These are phyloP conservation scores for Teratosphaeria zuluensis DNA, from an alignment of 2,329 filamentous ascomycete species.

Conservation along the genomic window DNA sequence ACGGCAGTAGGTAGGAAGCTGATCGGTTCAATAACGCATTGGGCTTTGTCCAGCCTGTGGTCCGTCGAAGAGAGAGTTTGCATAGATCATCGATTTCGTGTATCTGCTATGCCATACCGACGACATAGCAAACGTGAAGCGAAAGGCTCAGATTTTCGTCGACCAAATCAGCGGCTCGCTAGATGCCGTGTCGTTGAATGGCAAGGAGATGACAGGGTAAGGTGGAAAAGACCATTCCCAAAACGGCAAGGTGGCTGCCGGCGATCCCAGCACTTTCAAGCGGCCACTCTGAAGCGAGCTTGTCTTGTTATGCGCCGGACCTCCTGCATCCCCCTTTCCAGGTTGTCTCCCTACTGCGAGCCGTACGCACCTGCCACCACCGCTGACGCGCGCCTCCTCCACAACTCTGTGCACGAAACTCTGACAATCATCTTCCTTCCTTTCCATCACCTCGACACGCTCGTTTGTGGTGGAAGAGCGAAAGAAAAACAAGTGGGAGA, in stretches of 20 bases:
- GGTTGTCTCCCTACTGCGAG: background rate
- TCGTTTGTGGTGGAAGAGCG: background rate
- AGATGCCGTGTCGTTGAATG: background rate
- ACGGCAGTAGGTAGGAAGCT: background rate
- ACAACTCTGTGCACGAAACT: background rate
- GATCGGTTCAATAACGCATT: background rate
- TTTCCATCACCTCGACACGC: constrained; percentile 1
- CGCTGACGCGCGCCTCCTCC: background rate
- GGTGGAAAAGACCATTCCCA: background rate
- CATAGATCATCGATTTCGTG: background rate
- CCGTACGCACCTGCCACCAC: background rate
- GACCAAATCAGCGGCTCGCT: background rate
- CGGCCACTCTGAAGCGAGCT: background rate
- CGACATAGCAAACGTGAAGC: background rate
- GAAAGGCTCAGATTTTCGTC: background rate
- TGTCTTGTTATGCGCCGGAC: too few species aligned
- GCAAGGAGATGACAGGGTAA: background rate
- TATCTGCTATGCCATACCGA: background rate
- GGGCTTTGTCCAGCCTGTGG: background rate
- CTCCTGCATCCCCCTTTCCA: background rate
- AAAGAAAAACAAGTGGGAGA: background rate
- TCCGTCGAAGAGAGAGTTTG: background rate
- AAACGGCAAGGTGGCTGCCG: background rate
- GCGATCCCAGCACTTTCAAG: background rate
- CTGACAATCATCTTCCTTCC: background rate